Evolutionary conservation across 306 rosid species (phyloP).

Genomic region (Vicia villosa): DNA sequence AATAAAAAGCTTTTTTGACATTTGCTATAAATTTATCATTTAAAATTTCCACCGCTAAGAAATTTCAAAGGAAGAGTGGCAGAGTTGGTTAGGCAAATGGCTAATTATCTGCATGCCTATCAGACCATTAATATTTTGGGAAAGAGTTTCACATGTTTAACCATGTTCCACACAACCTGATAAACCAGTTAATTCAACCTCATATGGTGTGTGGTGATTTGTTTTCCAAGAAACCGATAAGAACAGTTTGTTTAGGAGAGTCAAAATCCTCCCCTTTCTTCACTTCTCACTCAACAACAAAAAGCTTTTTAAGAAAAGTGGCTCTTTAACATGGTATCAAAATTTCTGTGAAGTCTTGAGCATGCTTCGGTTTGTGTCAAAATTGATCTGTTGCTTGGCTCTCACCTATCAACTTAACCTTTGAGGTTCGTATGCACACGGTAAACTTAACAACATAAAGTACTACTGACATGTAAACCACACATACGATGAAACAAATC

Average conservation of each 20-base stretch:
- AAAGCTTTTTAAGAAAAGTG: conserved; percentile 12
- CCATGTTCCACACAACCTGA: conserved; percentile 12
- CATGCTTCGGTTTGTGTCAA: conserved; percentile 5
- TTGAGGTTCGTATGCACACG: conserved; percentile 11
- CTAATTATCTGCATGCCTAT: conserved; percentile 5
- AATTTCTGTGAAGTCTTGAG: background rate
- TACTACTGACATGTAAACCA: conserved; percentile 24
- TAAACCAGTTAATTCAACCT: conserved; percentile 23
- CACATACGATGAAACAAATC: conserved; percentile 32
- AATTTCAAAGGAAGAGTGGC: conserved; percentile 22
- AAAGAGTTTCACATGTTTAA: conserved; percentile 23
- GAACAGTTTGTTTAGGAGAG: conserved; percentile 24
- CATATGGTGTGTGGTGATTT: background rate
- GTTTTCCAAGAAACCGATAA: conserved; percentile 7
- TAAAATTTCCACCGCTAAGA: background rate
- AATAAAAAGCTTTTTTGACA: conserved; percentile 6
- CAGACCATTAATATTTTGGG: background rate
- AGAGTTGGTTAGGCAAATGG: conserved; percentile 11
- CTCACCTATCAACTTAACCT: background rate
- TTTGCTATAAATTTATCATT: conserved; percentile 11
- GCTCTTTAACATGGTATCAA: conserved; percentile 14
- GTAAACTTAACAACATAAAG: conserved; percentile 21
- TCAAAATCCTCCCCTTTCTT: conserved; percentile 10
- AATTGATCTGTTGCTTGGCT: conserved; percentile 15
- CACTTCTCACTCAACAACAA: conserved; percentile 14